Evolutionary conservation across 75 land plant species (phyloP), one percentile per base, ranked within the genome.

Genomic region (Pinus tabuliformis): DNA sequence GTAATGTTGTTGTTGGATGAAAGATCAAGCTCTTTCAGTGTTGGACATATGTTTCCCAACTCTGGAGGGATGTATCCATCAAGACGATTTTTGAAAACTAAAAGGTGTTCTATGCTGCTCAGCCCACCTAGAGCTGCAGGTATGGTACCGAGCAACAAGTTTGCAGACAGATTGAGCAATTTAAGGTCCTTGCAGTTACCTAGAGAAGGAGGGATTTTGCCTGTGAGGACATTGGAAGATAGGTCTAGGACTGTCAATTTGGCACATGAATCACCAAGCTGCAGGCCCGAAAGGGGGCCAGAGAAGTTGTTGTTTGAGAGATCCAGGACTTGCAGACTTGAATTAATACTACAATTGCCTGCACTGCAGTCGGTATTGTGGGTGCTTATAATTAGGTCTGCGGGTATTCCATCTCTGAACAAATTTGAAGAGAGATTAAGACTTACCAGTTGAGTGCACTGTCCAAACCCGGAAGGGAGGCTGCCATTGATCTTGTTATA

Each of bases 41-140:
- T 76, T 33, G 74, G 75, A 72, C 89, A 87, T 11, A 28, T n/a
- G 39, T 58, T 26, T 49, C 77, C 85, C 60, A 94, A 77, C 74
- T 87, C 93, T 3, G 81, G 79, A 12, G 98, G 95, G 22, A 95
- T 85, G 36, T 57, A 63, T 12, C 95, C 98, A 20, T 64, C 37
- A 8, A 92, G 81, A 59, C 76, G 45, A 82, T 95, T 95, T 58
- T 81, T 72, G 59, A 86, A 80, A 59, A 95, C 68, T 33, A 65
- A 72, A 26, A 93, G 76, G 30, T 24, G 62, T 77, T 45, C 66
- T 77, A 93, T 68, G 17, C 77, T 70, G 75, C 18, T 36, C 18
- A 91, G 60, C 17, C 54, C 78, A 57, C 74, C 86, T 59, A 80
- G 77, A 73, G 76, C 78, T 12, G 68, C 58, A 0, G 90, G 98